These are phyloP conservation scores for Huntiella decipiens DNA, from an alignment of 2,329 filamentous ascomycete species.

Conservation along the genomic window DNA sequence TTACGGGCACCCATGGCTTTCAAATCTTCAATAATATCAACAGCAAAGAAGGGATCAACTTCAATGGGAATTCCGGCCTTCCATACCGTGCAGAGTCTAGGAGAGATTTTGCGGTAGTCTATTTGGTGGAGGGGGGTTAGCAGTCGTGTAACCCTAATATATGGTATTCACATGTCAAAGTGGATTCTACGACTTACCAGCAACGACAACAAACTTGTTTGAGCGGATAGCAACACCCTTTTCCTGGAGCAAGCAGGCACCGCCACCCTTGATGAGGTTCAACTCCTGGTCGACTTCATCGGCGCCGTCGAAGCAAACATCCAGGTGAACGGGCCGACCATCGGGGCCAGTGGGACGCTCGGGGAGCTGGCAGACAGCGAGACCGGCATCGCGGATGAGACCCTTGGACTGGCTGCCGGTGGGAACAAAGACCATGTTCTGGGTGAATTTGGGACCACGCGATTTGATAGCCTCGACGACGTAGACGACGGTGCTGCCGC, in stretches of 20 bases:
- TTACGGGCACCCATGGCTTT: conserved; percentile 50
- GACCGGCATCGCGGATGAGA: conserved; percentile 60
- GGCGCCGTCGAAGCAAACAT: conserved; percentile 88
- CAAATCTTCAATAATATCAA: conserved; percentile 56
- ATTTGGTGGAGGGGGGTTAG: neutral
- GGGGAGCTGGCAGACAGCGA: conserved; percentile 62
- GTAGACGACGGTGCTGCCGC: conserved; percentile 65
- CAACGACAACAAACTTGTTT: conserved; percentile 73
- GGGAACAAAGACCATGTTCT: conserved; percentile 65
- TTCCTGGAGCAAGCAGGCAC: conserved; percentile 94
- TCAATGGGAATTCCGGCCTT: conserved; percentile 70
- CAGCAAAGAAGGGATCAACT: conserved; percentile 68
- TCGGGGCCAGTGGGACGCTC: conserved; percentile 41
- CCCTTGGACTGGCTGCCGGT: conserved; percentile 84
- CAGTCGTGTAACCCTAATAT: neutral
- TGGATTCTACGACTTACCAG: conserved; percentile 33
- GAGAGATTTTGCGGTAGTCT: conserved; percentile 82
- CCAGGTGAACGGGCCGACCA: conserved; percentile 36
- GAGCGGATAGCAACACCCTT: conserved; percentile 80
- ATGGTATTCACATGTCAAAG: neutral
- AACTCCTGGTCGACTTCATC: conserved; percentile 90
- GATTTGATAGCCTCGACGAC: conserved; percentile 64
- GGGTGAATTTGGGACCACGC: conserved; percentile 33
- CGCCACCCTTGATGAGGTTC: conserved; percentile 95
- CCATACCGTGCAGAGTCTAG: conserved; percentile 58